phyloP scores from a whole-genome alignment of 495 filamentous ascomycete genomes.

The Xylaria castorea region DNA sequence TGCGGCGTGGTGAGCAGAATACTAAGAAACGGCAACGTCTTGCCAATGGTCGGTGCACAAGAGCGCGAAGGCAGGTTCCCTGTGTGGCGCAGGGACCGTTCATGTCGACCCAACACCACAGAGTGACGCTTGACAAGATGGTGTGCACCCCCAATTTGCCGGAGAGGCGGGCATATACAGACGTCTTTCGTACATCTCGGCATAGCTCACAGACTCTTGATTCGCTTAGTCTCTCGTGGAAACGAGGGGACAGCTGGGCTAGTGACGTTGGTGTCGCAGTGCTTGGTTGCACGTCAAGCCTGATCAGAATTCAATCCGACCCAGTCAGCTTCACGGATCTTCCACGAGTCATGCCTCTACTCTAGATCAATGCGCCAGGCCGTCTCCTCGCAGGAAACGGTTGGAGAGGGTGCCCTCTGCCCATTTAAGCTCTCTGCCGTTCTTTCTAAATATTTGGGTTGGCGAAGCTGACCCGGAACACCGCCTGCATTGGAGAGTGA shows the following conservation, averaged over 20 bases:
- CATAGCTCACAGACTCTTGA: slow-evolving; percentile 18
- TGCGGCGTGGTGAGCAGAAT: neutral
- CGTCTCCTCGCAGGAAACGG: neutral
- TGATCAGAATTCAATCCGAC: neutral
- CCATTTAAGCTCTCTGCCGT: neutral
- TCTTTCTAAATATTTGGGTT: neutral
- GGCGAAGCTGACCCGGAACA: neutral
- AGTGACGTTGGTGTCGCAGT: slow-evolving; percentile 19
- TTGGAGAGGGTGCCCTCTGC: neutral
- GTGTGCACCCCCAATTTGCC: slow-evolving; percentile 28
- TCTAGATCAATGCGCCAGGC: neutral
- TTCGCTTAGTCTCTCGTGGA: neutral
- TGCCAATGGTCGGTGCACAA: neutral
- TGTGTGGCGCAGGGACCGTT: slow-evolving; percentile 17
- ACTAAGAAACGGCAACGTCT: neutral
- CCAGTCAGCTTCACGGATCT: slow-evolving; percentile 3
- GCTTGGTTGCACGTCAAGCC: neutral
- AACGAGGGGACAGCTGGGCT: slow-evolving; percentile 1
- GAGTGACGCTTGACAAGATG: neutral
- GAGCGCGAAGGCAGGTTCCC: neutral
- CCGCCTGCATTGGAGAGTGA: neutral
- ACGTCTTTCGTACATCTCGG: slow-evolving; percentile 20
- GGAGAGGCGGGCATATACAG: slow-evolving; percentile 17
- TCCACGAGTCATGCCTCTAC: neutral
- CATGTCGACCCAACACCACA: neutral